Base-by-base conservation (phyloP, 768 basidiomycete species). In the Exidia glandulosa region DNA sequence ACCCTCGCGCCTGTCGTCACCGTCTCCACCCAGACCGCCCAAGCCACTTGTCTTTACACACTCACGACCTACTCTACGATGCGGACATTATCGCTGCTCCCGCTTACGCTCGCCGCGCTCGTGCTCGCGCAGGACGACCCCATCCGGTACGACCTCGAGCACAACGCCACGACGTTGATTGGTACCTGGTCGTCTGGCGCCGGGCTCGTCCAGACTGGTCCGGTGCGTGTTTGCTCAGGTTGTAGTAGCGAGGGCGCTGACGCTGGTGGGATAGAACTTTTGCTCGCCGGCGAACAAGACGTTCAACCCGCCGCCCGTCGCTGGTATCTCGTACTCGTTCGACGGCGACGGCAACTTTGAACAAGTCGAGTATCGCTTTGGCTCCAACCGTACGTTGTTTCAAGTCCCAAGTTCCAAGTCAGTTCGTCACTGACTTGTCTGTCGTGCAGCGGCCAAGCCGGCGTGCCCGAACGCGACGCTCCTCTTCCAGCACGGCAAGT, bases 181-280 rank as follows among this genome's bases (percentile, higher is more conserved):
- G 95, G 95, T 0, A 94, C 93, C 12, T 98, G 95, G 95, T 80
- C 80, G 56, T 86, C 90, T 36, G 91, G 91, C 23, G 84, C 82
- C 66, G 77, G 79, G 65, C 76, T 79, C 32, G 94, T 98, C 31
- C 23, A 78, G 23, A 95, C 95, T 6, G 95, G 95, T 31, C 13
- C 84, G 10, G 94, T 95, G 66, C 75, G 93, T 86, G 32, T 55
- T 12, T 57, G 41, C 41, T 62, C 27, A 27, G 25, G 10, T 61
- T 32, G 47, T 34, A 37, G 14, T 32, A 32, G 19, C 31, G 41
- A 27, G 14, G 12, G 27, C 6, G 33, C 25, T 45, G 41, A 23
- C 29, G 4, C 50, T 55, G 57, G 30, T 29, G n/a, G 3, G 32
- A 19, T 65, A 97, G 94, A 77, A 78, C 59, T 97, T 94, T 71